Evolutionary conservation across 2,329 filamentous ascomycete species (phyloP), one percentile per base, ranked within the genome.

Genomic region (Penicillium sp.): DNA sequence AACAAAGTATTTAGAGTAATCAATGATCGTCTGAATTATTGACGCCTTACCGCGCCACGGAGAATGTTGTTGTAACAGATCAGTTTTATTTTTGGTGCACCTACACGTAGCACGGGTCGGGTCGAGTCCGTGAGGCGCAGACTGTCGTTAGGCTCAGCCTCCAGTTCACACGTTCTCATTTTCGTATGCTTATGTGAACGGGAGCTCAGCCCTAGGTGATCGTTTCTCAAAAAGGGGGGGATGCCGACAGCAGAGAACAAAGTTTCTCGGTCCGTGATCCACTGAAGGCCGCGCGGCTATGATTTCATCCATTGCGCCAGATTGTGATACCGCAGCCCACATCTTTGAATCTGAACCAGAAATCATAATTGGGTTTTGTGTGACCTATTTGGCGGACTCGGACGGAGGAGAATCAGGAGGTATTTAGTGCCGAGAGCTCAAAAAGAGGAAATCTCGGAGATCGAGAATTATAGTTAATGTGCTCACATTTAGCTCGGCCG

Each of bases 131-230:
- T 51, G 58, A 60, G 55, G 56, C 59, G 59, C 59, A 56, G 56
- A 48, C 43, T 33, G 16, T 37, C 4, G 14, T n/a, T 23, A 50
- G 47, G 47, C 61, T 62, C 54, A 62, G 62, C 61, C 61, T 59
- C 59, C 10, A 19, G 31, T 52, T 53, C 43, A 39, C 19, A 46
- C 50, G 43, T 44, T 44, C 23, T 29, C 43, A 19, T 23, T 16
- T 33, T 51, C 42, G 31, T n/a, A 25, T 33, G 11, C 29, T 4
- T 26, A 26, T 3, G 11, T 31, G 5, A 31, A 27, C 29, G 55
- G 26, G 10, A 46, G 49, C 47, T 62, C 57, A 63, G 61, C 62
- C 57, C 57, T 62, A 60, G 55, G 21, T 47, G 51, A 58, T 58
- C 54, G 23, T 50, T 60, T 47, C 57, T 37, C 16, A 31, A 57